Evolutionary conservation across 2,329 filamentous ascomycete genomes (phyloP).

Genomic region (Ophiocordyceps camponoti-leonardi): DNA sequence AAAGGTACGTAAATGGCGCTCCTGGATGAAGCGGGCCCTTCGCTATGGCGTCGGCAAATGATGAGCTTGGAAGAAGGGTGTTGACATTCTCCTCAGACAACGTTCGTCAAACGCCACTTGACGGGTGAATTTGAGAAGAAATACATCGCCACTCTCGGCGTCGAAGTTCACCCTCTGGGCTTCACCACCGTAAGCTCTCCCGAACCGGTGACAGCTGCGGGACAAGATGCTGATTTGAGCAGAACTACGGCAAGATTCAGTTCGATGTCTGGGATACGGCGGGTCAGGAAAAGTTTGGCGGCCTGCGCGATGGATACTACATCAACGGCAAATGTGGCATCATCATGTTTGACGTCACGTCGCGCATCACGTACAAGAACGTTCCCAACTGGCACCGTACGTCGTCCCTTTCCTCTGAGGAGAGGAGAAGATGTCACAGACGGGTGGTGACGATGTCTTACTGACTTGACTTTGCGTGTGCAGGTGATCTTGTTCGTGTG

Average conservation of each 20-base stretch:
- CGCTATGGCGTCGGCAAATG: background rate
- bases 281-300: constrained; percentile 98
- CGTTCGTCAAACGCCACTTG: constrained; percentile 99
- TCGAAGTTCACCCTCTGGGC: constrained; percentile 95
- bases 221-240: constrained; percentile 2
- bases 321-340: constrained; percentile 99
- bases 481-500: constrained; percentile 94
- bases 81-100: constrained; percentile 47
- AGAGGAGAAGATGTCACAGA: too few relatives aligned
- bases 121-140: constrained; percentile 99
- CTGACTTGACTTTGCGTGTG: background rate
- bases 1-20: constrained; percentile 47
- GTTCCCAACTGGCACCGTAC: constrained; percentile 99
- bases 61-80: constrained; percentile 1
- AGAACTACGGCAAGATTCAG: constrained; percentile 91
- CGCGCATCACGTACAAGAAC: constrained; percentile 99
- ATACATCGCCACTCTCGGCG: constrained; percentile 98
- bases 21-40: constrained; percentile 4
- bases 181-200: constrained; percentile 78
- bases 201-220: constrained; percentile 7
- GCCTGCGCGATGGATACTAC: constrained; percentile 98
- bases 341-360: constrained; percentile 99
- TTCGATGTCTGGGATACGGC: constrained; percentile 99
- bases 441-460: background rate
- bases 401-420: too few relatives aligned